These are phyloP conservation scores for Trametes maxima DNA, from an alignment of 768 basidiomycete species.

Conservation along the genomic window DNA sequence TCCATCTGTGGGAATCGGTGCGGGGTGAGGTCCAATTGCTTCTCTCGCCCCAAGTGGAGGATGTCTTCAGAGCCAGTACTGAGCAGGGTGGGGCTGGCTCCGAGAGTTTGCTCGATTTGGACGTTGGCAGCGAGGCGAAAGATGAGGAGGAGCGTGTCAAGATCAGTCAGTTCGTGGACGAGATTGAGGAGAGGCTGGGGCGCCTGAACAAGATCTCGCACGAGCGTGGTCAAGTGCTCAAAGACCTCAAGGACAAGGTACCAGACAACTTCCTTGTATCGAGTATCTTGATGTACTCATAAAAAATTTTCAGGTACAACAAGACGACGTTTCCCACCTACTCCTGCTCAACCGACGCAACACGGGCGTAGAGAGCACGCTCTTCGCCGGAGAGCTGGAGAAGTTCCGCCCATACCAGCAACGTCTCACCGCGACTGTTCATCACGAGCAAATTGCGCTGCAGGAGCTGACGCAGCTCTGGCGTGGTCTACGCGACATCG, in stretches of 20 bases:
- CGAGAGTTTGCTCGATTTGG: constrained; percentile 71
- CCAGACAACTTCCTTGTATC: neutral
- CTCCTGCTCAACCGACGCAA: constrained; percentile 90
- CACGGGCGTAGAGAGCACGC: constrained; percentile 75
- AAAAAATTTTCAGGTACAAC: constrained; percentile 67
- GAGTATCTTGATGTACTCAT: neutral
- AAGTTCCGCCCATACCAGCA: constrained; percentile 94
- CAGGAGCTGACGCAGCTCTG: constrained; percentile 77
- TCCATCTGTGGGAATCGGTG: constrained; percentile 70
- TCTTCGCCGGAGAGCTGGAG: constrained; percentile 93
- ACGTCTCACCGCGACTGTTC: constrained; percentile 74
- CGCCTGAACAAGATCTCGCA: constrained; percentile 79
- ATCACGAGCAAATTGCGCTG: constrained; percentile 71
- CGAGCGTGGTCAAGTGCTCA: constrained; percentile 85
- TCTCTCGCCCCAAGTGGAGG: constrained; percentile 60
- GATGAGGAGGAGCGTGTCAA: constrained; percentile 70
- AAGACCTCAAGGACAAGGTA: constrained; percentile 97
- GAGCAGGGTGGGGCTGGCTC: constrained; percentile 39
- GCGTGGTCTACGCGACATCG: constrained; percentile 71
- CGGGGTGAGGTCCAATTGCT: constrained; percentile 65
- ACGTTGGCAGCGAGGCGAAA: constrained; percentile 57
- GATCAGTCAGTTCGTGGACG: constrained; percentile 64
- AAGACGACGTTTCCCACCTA: constrained; percentile 94
- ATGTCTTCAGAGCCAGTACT: constrained; percentile 58
- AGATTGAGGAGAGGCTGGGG: constrained; percentile 79